Base-by-base conservation (phyloP, 1,284 basidiomycete species). In the Moniliella sp. region DNA sequence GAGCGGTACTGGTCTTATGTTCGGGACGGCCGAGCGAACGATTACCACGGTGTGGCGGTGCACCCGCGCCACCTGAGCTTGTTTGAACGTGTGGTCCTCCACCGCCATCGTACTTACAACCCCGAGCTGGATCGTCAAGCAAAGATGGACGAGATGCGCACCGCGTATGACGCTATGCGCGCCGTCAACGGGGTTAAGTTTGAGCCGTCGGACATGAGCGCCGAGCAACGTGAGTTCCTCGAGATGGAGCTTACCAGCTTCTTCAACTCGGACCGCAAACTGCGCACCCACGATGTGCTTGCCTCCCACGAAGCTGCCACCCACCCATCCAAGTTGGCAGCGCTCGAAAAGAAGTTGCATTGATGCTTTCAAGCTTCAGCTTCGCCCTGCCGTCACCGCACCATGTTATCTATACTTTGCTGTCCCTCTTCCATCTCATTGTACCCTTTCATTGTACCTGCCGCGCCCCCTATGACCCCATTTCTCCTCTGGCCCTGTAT, bases 1-100 rank as follows among this genome's bases (percentile, higher is more conserved):
- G 68, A 70, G 47, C 61, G 67, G 34, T 68, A 68, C 62, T 69
- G 67, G 67, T 52, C 59, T 9, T 66, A 61, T 37, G 67, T 69
- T 23, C 57, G 65, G n/a, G 48, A 59, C 27, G 68, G 67, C n/a
- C 57, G 61, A 15, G 55, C 60, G 14, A 37, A 56, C 15, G 64
- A 67, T 27, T 69, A 70, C 60, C 67, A 69, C 54, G 68, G 68
- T 35, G 63, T 69, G 34, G 67, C 67, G 17, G 58, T 70, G 27
- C 65, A 69, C 59, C 67, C 64, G 8, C 56, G 67, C 17, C 68
- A 70, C 54, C 49, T 70, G 9, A 62, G 58, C 17, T 47, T 61
- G 36, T 69, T 50, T 38, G 67, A 69, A 57, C 57, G 57, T 16
- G 49, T 61, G 19, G 61, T 69, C 10, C 58, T 67, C 39, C 67